Base-by-base conservation (phyloP, 345 rosid genomes). In the Zanthoxylum bungeanum region DNA sequence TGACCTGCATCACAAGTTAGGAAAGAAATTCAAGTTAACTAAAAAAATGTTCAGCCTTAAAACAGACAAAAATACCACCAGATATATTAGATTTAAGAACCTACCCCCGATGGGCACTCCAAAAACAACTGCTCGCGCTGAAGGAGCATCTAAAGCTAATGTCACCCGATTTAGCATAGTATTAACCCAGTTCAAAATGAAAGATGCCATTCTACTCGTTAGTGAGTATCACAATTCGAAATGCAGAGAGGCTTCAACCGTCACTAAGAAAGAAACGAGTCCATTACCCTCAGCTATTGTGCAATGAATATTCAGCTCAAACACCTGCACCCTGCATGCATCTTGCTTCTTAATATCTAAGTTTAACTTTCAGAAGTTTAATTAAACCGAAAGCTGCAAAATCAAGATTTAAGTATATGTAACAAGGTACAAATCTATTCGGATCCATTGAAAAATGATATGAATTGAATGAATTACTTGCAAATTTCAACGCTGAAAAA, bases 91-190 rank as follows among this genome's bases (percentile, higher is more conserved):
- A 31, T 6, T 34, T 46, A n/a, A 64, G 25, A 65, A 22, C 7
- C 46, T 74, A 91, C 97, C 87, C 68, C 89, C 91, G 67, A 93
- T 88, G 25, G 80, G 92, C 68, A 92, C 83, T 63, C 98, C 98
- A 9, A 93, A 93, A 55, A 93, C 81, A 64, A 93, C 94, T 25
- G 91, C 91, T 68, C 88, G 75, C 52, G 96, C 90, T 21, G 93
- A 83, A 56, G 96, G 90, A 78, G 83, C 91, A 83, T 90, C 88
- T 31, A 91, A 82, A 71, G 85, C 85, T 63, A 75, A 33, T 19
- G 76, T 86, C 47, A 85, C 76, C 93, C 92, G 83, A 47, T 77
- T 80, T 21, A 91, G 59, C 47, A 85, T 66, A 7, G 81, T 70
- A 65, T 85, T 88, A 81, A 81, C 75, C 60, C 86, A 64, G 64